phyloP scores from a whole-genome alignment of 345 rosid species.

The Physaria fendleri region DNA sequence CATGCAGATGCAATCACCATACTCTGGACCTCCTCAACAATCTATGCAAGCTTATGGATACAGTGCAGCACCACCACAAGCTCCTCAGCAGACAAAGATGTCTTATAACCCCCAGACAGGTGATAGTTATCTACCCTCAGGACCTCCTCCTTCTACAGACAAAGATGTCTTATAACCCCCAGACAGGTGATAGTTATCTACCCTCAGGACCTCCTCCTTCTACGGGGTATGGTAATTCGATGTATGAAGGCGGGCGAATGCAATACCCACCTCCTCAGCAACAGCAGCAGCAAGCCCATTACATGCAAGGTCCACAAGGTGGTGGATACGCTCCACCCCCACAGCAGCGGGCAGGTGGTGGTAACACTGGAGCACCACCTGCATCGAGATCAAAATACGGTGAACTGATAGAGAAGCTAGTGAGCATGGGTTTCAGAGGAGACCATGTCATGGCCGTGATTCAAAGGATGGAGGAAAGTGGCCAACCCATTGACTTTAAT shows the following conservation, averaged over 20 bases:
- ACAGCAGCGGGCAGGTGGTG: constrained; percentile 44
- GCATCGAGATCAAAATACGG: constrained; percentile 49
- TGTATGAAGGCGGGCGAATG: constrained; percentile 65
- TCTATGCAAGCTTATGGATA: constrained; percentile 75
- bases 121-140: constrained; percentile 59
- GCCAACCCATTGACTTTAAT: constrained; percentile 83
- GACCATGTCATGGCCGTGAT: constrained; percentile 69
- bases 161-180: constrained; percentile 54
- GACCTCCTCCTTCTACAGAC: constrained; percentile 66
- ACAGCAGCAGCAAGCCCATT: constrained; percentile 44
- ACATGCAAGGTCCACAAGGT: constrained; percentile 66
- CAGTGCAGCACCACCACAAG: constrained; percentile 48
- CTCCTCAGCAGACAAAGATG: constrained; percentile 63
- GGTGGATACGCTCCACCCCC: constrained; percentile 36
- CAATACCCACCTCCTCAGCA: constrained; percentile 37
- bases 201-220: constrained; percentile 42
- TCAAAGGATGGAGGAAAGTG: constrained; percentile 92
- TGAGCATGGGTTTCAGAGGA: constrained; percentile 88
- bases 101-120: constrained; percentile 46
- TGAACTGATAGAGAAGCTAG: constrained; percentile 79
- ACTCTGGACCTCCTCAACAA: constrained; percentile 63
- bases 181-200: constrained; percentile 54
- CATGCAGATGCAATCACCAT: constrained; percentile 67
- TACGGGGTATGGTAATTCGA: constrained; percentile 50
- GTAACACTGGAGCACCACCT: constrained; percentile 43